Percentiles rank a stretch among this genome's conserved stretches.
These are phyloP conservation scores for Decorospora gaudefroyi DNA, from an alignment of 2,329 filamentous ascomycete species.

Conservation along the genomic window DNA sequence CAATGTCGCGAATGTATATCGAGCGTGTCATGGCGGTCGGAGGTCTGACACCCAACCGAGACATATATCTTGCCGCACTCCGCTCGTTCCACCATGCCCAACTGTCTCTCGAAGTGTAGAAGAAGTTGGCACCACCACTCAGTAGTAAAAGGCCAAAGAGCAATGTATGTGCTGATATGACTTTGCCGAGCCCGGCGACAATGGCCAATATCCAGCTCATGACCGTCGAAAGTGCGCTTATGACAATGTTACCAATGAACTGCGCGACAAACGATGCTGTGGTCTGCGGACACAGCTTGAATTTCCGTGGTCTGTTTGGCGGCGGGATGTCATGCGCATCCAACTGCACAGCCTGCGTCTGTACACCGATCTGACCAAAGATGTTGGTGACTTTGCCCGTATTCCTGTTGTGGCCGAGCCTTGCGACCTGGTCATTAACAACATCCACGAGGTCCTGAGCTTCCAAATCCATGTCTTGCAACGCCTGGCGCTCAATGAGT, in stretches of 20 bases:
- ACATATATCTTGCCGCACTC: conserved; percentile 79
- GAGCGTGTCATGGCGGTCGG: conserved; percentile 81
- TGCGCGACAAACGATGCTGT: conserved; percentile 74
- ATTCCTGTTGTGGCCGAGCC: conserved; percentile 71
- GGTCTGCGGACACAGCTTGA: conserved; percentile 56
- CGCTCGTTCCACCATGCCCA: conserved; percentile 86
- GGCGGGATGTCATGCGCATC: conserved; percentile 44
- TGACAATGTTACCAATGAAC: conserved; percentile 70
- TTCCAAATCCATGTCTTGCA: conserved; percentile 73
- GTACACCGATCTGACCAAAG: conserved; percentile 74
- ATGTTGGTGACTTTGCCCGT: conserved; percentile 79
- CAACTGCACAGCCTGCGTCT: conserved; percentile 63
- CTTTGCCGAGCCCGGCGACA: conserved; percentile 67
- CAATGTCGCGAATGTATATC: conserved; percentile 80
- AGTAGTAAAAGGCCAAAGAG: conserved; percentile 70
- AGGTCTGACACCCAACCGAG: conserved; percentile 75
- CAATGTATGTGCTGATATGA: conserved; percentile 72
- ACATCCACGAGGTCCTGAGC: conserved; percentile 76
- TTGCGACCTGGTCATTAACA: conserved; percentile 75
- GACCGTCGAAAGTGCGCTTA: conserved; percentile 74
- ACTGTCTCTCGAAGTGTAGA: conserved; percentile 73
- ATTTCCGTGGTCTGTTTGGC: conserved; percentile 45
- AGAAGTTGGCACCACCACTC: conserved; percentile 73
- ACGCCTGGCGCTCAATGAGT: conserved; percentile 66
- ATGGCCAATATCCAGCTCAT: conserved; percentile 76